These are phyloP conservation scores for Carex kokanica DNA, from an alignment of 176 grass and related monocot genomes.

Conservation along the genomic window DNA sequence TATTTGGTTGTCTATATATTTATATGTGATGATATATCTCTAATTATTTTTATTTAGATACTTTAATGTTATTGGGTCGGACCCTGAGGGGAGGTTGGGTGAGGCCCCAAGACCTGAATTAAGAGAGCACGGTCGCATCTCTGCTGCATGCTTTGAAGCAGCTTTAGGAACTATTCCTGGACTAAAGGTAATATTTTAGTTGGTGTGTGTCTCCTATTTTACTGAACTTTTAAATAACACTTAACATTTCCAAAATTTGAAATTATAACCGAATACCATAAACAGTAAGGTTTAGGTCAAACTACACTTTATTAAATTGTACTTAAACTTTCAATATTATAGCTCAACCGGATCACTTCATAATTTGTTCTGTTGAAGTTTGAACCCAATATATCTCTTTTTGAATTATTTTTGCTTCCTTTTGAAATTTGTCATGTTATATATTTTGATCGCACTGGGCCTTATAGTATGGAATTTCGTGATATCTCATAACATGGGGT, in stretches of 20 bases:
- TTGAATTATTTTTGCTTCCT: background rate
- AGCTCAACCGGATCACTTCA: background rate
- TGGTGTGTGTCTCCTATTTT: background rate
- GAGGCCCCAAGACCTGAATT: conserved; percentile 94
- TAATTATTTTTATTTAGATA: conserved; percentile 46
- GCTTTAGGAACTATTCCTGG: conserved; percentile 68
- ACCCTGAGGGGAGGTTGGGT: conserved; percentile 75
- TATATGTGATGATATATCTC: background rate
- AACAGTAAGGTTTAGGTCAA: background rate
- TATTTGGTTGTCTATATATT: background rate
- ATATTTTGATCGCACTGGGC: background rate
- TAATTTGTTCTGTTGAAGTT: background rate
- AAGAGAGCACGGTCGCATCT: conserved; percentile 85
- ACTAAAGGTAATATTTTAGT: conserved; percentile 47
- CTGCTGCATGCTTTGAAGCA: conserved; percentile 85
- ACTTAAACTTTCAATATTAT: background rate
- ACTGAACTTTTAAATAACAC: background rate
- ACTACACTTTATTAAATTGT: background rate
- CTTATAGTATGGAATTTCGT: background rate
- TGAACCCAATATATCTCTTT: background rate
- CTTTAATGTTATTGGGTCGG: conserved; percentile 96
- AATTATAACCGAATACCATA: background rate
- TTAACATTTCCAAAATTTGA: background rate
- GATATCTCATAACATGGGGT: background rate
- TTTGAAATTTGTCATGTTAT: background rate